Base-by-base conservation (phyloP, 495 filamentous ascomycete genomes). In the Hypoxylon lienhwacheense region DNA sequence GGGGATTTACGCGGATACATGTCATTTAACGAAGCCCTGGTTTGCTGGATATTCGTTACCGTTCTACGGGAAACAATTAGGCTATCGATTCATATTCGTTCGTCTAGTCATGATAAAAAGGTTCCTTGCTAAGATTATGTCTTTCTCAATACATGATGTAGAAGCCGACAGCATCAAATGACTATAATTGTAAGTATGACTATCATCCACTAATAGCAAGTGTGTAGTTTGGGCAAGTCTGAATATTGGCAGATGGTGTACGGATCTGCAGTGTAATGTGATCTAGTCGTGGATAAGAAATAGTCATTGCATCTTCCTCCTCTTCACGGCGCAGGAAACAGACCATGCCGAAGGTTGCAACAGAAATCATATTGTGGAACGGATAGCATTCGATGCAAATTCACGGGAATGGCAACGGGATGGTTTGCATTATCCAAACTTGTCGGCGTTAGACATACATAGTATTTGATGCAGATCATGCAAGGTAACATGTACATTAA, bases 321-420 rank as follows among this genome's bases (percentile, higher is more conserved):
- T 35, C 44, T 39, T 16, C 33, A 7, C 16, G 10, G 35, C 25
- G 24, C 10, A 49, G 46, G 37, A 49, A 39, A n/a, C 21, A 35
- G 16, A 54, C 39, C 37, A 47, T 46, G 48, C 58, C 58, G 58
- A 61, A 8, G 48, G 34, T 35, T 53, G 58, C 58, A 56, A 47
- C 35, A 37, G 15, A 56, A 58, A 61, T 22, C 40, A 12, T 52
- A 47, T 52, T 52, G 34, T 49, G 45, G 26, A 35, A 46, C 17
- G 32, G 16, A 4, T 34, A 12, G 20, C 12, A 47, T 35, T n/a
- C 7, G 12, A 42, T 47, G 42, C 26, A 44, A 47, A 25, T 47
- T 14, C 19, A 15, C 24, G 39, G 17, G 7, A n/a, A 32, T 11
- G 25, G 36, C 7, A 12, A 22, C 29, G 37, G 32, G 29, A 44